These are phyloP conservation scores for Cicer cuneatum DNA, from an alignment of 306 rosid genomes.

Conservation along the genomic window DNA sequence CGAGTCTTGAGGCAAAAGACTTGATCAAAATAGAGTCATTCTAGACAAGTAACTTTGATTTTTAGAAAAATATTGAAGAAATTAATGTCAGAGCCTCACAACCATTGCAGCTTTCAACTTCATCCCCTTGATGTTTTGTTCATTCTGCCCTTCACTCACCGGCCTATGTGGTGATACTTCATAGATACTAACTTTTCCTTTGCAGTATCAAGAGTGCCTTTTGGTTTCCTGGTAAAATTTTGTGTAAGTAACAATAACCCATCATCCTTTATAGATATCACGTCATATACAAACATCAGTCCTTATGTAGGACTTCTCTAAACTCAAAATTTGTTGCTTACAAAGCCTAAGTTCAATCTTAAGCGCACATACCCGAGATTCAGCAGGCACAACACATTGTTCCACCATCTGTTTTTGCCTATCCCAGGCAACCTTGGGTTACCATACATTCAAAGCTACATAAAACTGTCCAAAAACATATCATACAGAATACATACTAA, in stretches of 20 bases:
- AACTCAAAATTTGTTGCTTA: conserved; percentile 50
- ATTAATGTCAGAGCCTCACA: background rate
- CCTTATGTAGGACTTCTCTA: conserved; percentile 68
- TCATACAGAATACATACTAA: conserved; percentile 18
- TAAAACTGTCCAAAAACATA: conserved; percentile 58
- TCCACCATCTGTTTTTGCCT: conserved; percentile 46
- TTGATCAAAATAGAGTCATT: background rate
- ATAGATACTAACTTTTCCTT: conserved; percentile 66
- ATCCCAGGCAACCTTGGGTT: conserved; percentile 54
- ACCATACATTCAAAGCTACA: conserved; percentile 80
- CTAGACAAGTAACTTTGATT: background rate
- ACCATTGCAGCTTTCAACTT: conserved; percentile 49
- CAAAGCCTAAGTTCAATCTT: conserved; percentile 44
- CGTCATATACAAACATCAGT: conserved; percentile 32
- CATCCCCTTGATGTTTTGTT: conserved; percentile 46
- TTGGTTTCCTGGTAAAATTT: conserved; percentile 58
- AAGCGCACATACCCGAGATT: conserved; percentile 38
- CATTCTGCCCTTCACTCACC: conserved; percentile 34
- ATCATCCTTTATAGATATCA: conserved; percentile 26
- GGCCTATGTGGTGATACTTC: conserved; percentile 66
- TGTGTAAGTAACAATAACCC: conserved; percentile 45
- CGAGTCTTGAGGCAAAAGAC: conserved; percentile 2
- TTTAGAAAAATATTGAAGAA: background rate
- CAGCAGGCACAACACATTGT: conserved; percentile 41
- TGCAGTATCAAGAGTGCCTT: conserved; percentile 55